Evolutionary conservation across 2,329 filamentous ascomycete genomes (phyloP).

Genomic region (Epichloe baconii): DNA sequence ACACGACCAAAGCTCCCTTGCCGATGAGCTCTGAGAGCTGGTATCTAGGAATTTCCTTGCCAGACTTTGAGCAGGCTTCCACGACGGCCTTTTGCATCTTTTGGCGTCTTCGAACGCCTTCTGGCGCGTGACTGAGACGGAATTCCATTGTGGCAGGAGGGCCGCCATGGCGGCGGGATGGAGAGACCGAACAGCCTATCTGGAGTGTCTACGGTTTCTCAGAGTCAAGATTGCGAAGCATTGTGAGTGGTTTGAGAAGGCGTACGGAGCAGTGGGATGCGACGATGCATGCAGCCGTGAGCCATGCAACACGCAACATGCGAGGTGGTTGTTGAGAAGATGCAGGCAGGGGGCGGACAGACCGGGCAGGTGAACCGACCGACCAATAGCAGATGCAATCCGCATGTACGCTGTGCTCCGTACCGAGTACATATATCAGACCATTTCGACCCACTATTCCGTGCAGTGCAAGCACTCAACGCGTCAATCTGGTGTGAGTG

Average conservation of each 20-base stretch:
- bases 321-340: no score
- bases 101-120: slow-evolving; percentile 56
- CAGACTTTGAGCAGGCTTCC: slow-evolving; percentile 46
- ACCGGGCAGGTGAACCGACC: no score
- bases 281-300: not conserved
- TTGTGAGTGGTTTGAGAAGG: not conserved
- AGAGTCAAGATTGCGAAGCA: not conserved
- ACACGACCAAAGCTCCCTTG: slow-evolving; percentile 62
- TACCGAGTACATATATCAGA: no score
- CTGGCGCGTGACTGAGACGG: slow-evolving; percentile 35
- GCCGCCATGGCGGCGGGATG: slow-evolving; percentile 23
- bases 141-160: slow-evolving; percentile 28
- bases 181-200: not conserved
- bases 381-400: no score
- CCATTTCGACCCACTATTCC: no score
- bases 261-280: not conserved
- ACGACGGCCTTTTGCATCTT: slow-evolving; percentile 54
- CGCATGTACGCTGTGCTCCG: no score
- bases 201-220: not conserved
- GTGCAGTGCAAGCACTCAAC: no score
- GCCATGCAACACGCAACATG: not conserved
- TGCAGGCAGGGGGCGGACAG: no score
- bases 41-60: slow-evolving; percentile 50
- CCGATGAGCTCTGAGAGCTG: slow-evolving; percentile 61
- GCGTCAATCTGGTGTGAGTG: no score